Evolutionary conservation across 768 basidiomycete genomes (phyloP).

Genomic region (Suillus subluteus): DNA sequence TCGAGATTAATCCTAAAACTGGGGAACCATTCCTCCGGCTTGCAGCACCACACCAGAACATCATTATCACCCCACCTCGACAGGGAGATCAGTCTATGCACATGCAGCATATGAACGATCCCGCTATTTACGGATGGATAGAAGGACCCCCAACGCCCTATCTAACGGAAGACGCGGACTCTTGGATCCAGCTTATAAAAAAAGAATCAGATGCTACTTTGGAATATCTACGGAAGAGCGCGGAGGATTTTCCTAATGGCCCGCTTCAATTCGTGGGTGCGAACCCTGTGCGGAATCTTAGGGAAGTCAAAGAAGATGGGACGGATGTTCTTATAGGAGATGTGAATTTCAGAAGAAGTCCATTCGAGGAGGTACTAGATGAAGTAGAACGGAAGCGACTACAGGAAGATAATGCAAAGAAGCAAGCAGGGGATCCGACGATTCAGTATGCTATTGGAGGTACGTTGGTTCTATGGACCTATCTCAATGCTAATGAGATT

Average conservation of each 20-base stretch:
- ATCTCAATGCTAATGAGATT: too few species aligned
- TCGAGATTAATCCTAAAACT: conserved; percentile 44
- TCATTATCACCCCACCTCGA: conserved; percentile 65
- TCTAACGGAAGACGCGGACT: conserved; percentile 40
- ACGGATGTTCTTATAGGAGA: conserved; percentile 56
- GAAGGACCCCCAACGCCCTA: conserved; percentile 60
- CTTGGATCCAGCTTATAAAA: conserved; percentile 36
- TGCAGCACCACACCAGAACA: conserved; percentile 49
- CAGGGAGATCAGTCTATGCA: conserved; percentile 42
- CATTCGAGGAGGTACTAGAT: conserved; percentile 37
- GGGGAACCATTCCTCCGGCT: conserved; percentile 62
- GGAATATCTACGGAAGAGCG: conserved; percentile 23
- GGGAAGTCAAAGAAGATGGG: conserved; percentile 60
- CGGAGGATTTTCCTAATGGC: conserved; percentile 21
- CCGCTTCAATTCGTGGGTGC: conserved; percentile 40
- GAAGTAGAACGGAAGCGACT: conserved; percentile 38
- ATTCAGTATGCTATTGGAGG: conserved; percentile 68
- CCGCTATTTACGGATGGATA: conserved; percentile 47
- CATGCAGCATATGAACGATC: conserved; percentile 53
- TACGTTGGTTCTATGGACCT: conserved; percentile 30
- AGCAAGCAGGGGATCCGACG: conserved; percentile 50
- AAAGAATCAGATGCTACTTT: conserved; percentile 27
- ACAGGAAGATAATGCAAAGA: conserved; percentile 44
- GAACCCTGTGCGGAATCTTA: conserved; percentile 53
- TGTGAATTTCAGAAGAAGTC: conserved; percentile 27